These are phyloP conservation scores for Boletus edulis DNA, from an alignment of 768 basidiomycete genomes.

Conservation along the genomic window DNA sequence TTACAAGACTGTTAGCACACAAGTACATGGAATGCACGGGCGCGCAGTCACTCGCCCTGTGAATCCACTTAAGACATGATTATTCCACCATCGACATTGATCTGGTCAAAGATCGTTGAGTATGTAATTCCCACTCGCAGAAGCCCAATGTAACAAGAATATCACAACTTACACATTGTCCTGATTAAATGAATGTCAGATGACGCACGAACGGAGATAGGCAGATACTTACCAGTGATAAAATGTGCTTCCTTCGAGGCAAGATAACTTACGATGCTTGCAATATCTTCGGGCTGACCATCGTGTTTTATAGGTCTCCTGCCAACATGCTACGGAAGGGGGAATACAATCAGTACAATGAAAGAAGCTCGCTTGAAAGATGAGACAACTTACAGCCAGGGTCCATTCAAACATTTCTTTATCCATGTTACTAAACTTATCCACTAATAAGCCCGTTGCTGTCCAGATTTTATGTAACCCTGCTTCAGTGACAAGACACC, in stretches of 20 bases:
- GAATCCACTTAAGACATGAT: neutral
- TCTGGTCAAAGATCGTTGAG: slow-evolving; percentile 7
- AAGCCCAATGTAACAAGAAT: neutral
- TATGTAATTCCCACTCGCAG: neutral
- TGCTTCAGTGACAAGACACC: neutral
- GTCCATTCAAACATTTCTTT: neutral
- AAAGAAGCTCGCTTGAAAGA: neutral
- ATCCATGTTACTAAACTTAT: neutral
- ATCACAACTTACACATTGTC: slow-evolving; percentile 23
- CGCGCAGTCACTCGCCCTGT: neutral
- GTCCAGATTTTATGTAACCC: neutral
- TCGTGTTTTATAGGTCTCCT: slow-evolving; percentile 6
- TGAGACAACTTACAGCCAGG: neutral
- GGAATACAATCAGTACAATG: neutral
- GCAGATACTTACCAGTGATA: slow-evolving; percentile 30
- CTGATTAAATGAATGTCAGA: slow-evolving; percentile 5
- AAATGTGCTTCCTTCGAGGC: slow-evolving; percentile 37
- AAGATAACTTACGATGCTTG: slow-evolving; percentile 36
- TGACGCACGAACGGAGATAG: neutral
- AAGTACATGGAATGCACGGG: neutral
- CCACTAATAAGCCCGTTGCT: neutral
- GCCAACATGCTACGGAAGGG: neutral
- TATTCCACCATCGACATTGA: slow-evolving; percentile 19
- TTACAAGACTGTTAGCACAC: no score
- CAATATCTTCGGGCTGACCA: slow-evolving; percentile 34